These are phyloP conservation scores for Fusarium sp. DNA, from an alignment of 2,329 filamentous ascomycete species.

Conservation along the genomic window DNA sequence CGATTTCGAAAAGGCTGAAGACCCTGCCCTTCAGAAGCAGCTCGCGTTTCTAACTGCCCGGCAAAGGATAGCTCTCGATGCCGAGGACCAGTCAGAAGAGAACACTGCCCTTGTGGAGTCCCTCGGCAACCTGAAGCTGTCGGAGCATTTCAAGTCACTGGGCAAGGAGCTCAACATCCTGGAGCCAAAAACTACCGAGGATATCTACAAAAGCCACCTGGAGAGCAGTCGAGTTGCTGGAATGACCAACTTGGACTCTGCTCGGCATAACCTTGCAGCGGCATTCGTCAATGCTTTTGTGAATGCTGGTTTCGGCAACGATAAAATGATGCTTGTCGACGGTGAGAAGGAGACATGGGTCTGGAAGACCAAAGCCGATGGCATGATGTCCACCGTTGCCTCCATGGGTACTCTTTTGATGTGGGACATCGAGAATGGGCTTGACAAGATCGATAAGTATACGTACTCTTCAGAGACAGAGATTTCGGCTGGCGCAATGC, in stretches of 20 bases:
- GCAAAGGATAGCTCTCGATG: slow-evolving; percentile 85
- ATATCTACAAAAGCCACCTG: slow-evolving; percentile 99
- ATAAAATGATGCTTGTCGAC: slow-evolving; percentile 97
- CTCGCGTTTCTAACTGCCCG: slow-evolving; percentile 92
- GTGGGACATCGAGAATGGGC: slow-evolving; percentile 91
- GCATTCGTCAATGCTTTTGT: slow-evolving; percentile 97
- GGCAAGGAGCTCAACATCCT: slow-evolving; percentile 97
- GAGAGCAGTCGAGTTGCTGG: slow-evolving; percentile 94
- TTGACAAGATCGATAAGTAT: slow-evolving; percentile 95
- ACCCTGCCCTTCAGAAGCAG: slow-evolving; percentile 88
- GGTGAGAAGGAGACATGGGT: slow-evolving; percentile 93
- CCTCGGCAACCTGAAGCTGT: slow-evolving; percentile 85
- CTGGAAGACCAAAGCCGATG: slow-evolving; percentile 99
- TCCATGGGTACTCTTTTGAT: slow-evolving; percentile 90
- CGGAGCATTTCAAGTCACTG: slow-evolving; percentile 91
- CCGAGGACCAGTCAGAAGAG: slow-evolving; percentile 72
- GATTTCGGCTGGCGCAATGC: slow-evolving; percentile 89
- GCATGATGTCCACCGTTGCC: slow-evolving; percentile 95
- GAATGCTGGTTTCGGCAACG: slow-evolving; percentile 93
- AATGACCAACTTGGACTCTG: slow-evolving; percentile 94
- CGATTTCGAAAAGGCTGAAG: slow-evolving; percentile 82
- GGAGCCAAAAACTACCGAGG: slow-evolving; percentile 95
- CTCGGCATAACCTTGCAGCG: slow-evolving; percentile 92
- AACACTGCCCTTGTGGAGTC: slow-evolving; percentile 82
- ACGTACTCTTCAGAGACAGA: slow-evolving; percentile 82